A percentile compares a stretch with the other conserved stretches of the same genome.
Conservation (phyloP, 2,329 filamentous ascomycete species). For the Cordyceps fumosorosea region DNA sequence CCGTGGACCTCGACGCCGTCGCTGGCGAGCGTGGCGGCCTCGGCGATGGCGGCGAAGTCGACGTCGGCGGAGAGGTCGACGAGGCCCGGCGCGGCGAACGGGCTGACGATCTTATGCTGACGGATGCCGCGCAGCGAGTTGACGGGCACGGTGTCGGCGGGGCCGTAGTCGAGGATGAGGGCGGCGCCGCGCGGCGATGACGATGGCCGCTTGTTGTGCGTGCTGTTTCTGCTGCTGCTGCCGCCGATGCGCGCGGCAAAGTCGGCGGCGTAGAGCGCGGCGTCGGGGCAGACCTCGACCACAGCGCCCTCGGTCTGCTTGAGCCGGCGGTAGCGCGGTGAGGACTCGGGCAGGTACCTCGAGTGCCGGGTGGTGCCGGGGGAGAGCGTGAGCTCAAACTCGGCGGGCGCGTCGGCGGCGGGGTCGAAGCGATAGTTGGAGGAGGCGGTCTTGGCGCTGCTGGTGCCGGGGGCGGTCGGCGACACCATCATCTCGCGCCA, state of each 20-base stretch:
- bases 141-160: slow-evolving; percentile 66
- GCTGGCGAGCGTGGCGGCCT: slow-evolving; percentile 69
- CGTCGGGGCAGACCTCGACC: slow-evolving; percentile 88
- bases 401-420: slow-evolving; percentile 51
- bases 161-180: slow-evolving; percentile 93
- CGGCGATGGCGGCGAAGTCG: slow-evolving; percentile 82
- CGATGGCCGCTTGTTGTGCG: slow-evolving; percentile 16
- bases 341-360: slow-evolving; percentile 76
- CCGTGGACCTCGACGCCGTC: slow-evolving; percentile 86
- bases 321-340: slow-evolving; percentile 69
- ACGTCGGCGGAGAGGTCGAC: slow-evolving; percentile 91
- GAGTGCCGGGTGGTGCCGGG: slow-evolving; percentile 73
- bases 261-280: slow-evolving; percentile 69
- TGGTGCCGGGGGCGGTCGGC: slow-evolving; percentile 50
- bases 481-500: slow-evolving; percentile 82
- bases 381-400: slow-evolving; percentile 82
- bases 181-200: slow-evolving; percentile 67
- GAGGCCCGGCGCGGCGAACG: slow-evolving; percentile 71
- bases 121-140: slow-evolving; percentile 90
- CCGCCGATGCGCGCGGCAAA: slow-evolving; percentile 83
- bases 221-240: slow-evolving; percentile 61
- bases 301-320: slow-evolving; percentile 61
- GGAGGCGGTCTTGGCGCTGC: slow-evolving; percentile 40
- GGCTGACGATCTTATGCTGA: slow-evolving; percentile 67
- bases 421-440: slow-evolving; percentile 46